Conservation (phyloP, 2,329 filamentous ascomycete genomes). For the Ambrosiella cleistominuta region DNA sequence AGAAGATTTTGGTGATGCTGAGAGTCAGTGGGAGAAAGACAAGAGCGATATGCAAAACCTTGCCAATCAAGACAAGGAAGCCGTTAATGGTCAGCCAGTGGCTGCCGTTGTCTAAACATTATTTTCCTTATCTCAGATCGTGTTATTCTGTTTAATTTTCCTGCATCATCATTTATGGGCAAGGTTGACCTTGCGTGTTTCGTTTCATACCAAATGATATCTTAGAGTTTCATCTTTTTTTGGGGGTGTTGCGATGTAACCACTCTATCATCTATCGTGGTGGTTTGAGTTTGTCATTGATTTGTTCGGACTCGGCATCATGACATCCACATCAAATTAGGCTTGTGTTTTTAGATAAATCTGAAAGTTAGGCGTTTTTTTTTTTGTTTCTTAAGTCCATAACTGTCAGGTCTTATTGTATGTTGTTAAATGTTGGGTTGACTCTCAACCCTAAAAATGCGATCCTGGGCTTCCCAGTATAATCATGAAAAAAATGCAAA, state of each 20-base stretch:
- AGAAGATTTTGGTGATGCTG: constrained; percentile 60
- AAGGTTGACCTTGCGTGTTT: no score
- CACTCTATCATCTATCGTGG: background rate
- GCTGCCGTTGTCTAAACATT: background rate
- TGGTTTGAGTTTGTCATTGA: background rate
- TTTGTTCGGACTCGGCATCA: background rate
- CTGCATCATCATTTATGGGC: background rate
- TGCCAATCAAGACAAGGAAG: constrained; percentile 13
- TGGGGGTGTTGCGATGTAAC: constrained; percentile 1
- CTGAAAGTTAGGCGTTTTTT: background rate
- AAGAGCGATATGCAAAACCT: constrained; percentile 61
- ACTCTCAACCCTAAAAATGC: background rate
- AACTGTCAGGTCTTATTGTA: background rate
- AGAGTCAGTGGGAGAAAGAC: constrained; percentile 76
- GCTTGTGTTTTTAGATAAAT: constrained; percentile 1
- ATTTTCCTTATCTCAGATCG: no score
- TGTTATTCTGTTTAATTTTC: background rate
- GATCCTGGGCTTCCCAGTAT: no score
- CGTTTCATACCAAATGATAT: no score
- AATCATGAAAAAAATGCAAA: no score
- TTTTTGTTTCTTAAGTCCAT: background rate
- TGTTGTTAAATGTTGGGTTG: background rate
- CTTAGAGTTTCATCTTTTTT: no score
- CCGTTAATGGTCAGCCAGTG: background rate
- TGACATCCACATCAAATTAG: background rate